These are phyloP conservation scores for Dentipellis fragilis DNA, from an alignment of 768 basidiomycete genomes.

Conservation along the genomic window DNA sequence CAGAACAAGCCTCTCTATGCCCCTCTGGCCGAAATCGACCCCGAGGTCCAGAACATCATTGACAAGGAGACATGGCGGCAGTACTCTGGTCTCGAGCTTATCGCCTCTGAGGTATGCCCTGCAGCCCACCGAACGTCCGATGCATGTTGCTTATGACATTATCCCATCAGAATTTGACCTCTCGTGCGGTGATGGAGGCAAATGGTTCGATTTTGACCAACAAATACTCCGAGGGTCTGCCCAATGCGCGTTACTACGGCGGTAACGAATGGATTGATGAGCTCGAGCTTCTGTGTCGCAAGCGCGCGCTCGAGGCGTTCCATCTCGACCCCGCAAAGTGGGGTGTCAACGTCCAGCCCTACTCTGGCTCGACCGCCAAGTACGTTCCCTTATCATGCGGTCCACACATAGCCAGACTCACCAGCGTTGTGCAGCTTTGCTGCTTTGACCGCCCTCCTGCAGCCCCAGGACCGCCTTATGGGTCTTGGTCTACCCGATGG, in stretches of 20 bases:
- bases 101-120: slow-evolving; percentile 83
- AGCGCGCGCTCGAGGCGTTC: slow-evolving; percentile 94
- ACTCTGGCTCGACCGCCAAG: slow-evolving; percentile 93
- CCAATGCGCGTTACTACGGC: slow-evolving; percentile 93
- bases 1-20: slow-evolving; percentile 91
- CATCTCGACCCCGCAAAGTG: slow-evolving; percentile 86
- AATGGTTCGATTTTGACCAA: slow-evolving; percentile 98
- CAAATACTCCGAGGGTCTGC: slow-evolving; percentile 99
- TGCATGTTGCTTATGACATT: not conserved
- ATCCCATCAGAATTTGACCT: slow-evolving; percentile 77
- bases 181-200: slow-evolving; percentile 91
- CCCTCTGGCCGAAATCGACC: slow-evolving; percentile 84
- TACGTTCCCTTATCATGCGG: slow-evolving; percentile 27
- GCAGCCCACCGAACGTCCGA: not conserved
- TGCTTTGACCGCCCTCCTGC: slow-evolving; percentile 88
- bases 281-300: slow-evolving; percentile 88
- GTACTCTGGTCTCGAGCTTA: slow-evolving; percentile 95
- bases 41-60: slow-evolving; percentile 93
- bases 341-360: slow-evolving; percentile 99
- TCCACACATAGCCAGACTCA: slow-evolving; percentile 1
- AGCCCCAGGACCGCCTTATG: slow-evolving; percentile 98
- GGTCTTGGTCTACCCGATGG: slow-evolving; percentile 97
- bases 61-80: slow-evolving; percentile 99
- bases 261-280: slow-evolving; percentile 98
- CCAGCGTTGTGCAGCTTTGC: slow-evolving; percentile 60